Conservation (phyloP, 192 early-diverging fungal species). For the Phycomyces nitens region DNA sequence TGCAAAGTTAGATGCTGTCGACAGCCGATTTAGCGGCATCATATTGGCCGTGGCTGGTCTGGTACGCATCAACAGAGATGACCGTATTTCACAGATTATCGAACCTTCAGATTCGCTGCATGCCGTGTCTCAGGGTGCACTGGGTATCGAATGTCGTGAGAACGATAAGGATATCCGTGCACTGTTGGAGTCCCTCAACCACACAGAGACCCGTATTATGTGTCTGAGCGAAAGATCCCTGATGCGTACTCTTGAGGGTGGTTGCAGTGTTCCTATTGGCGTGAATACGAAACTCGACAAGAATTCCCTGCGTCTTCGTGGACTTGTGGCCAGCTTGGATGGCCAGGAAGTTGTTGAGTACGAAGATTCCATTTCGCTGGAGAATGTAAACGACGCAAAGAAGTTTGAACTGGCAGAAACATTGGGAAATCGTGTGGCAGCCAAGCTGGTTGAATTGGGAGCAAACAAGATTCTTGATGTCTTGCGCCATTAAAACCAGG, state of each 20-base stretch:
- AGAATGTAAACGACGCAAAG: constrained; percentile 27
- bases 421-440: constrained; percentile 40
- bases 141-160: constrained; percentile 78
- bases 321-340: constrained; percentile 74
- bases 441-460: constrained; percentile 36
- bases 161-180: constrained; percentile 51
- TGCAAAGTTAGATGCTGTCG: constrained; percentile 78
- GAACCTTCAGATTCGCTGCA: constrained; percentile 61
- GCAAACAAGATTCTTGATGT: constrained; percentile 34
- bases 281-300: constrained; percentile 60
- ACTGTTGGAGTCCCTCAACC: constrained; percentile 64
- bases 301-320: constrained; percentile 49
- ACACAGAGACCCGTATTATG: constrained; percentile 57
- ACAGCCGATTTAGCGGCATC: constrained; percentile 69
- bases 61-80: constrained; percentile 58
- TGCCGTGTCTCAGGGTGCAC: constrained; percentile 91
- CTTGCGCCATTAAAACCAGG: constrained; percentile 2
- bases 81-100: constrained; percentile 73
- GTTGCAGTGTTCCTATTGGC: constrained; percentile 93
- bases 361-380: constrained; percentile 29
- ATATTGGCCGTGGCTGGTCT: constrained; percentile 88
- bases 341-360: constrained; percentile 61
- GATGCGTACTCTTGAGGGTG: constrained; percentile 89
- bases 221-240: constrained; percentile 82
- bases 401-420: constrained; percentile 34